Conservation (phyloP, 2,329 filamentous ascomycete genomes). For the Cladophialophora psammophila region DNA sequence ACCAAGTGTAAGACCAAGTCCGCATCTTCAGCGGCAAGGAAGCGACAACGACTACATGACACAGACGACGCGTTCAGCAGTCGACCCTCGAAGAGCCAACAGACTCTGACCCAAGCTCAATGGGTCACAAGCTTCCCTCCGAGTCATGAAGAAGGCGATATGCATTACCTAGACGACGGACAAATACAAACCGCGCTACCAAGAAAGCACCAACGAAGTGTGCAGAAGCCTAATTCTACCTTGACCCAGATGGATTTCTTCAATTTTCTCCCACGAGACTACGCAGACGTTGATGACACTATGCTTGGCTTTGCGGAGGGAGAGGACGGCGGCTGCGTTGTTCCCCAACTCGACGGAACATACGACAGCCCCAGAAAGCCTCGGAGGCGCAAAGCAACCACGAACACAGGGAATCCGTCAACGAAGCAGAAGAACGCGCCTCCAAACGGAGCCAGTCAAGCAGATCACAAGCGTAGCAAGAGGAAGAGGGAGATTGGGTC, state of each 20-base stretch:
- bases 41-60: slow-evolving; percentile 27
- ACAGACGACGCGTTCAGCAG: slow-evolving; percentile 8
- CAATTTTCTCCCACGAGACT: slow-evolving; percentile 12
- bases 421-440: slow-evolving; percentile 18
- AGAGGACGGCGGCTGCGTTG: not conserved
- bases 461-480: slow-evolving; percentile 28
- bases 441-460: slow-evolving; percentile 26
- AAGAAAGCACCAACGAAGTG: not conserved
- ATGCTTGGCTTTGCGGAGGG: slow-evolving; percentile 9
- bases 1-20: slow-evolving; percentile 32
- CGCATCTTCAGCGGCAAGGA: slow-evolving; percentile 26
- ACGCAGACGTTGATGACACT: slow-evolving; percentile 24
- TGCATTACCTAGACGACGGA: slow-evolving; percentile 14
- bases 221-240: slow-evolving; percentile 37
- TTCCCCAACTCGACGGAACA: slow-evolving; percentile 31
- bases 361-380: slow-evolving; percentile 33
- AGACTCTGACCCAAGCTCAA: slow-evolving; percentile 40
- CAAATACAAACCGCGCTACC: not conserved
- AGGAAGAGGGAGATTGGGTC: slow-evolving; percentile 18
- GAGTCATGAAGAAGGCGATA: slow-evolving; percentile 23
- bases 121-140: slow-evolving; percentile 29
- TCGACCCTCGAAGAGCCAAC: slow-evolving; percentile 28
- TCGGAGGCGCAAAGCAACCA: slow-evolving; percentile 24
- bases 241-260: slow-evolving; percentile 42
- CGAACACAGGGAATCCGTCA: not conserved